A percentile compares a stretch with the other conserved stretches of the same genome.
phyloP scores from a whole-genome alignment of 2,329 filamentous ascomycete genomes.

The Apiospora rasikravindrae region DNA sequence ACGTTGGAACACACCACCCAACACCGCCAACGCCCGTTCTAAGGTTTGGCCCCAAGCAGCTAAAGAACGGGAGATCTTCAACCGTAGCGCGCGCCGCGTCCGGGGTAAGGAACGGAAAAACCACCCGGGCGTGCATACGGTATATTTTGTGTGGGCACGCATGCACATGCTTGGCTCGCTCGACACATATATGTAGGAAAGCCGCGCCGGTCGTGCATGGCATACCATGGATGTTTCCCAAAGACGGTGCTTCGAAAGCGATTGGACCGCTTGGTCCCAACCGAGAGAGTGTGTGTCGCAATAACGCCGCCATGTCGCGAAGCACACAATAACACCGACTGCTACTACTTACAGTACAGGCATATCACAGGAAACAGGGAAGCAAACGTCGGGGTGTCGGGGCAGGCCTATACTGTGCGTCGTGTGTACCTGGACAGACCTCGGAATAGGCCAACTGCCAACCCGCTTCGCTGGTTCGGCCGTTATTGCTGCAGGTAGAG shows the following conservation, averaged over 20 bases:
- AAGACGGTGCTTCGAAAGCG: neutral
- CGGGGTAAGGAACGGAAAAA: constrained; percentile 14
- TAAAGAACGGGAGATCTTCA: constrained; percentile 12
- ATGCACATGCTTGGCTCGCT: neutral
- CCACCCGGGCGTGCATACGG: neutral
- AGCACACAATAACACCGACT: neutral
- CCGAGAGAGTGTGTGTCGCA: neutral
- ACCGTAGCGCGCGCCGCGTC: neutral
- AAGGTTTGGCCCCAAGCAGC: neutral
- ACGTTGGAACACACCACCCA: constrained; percentile 13
- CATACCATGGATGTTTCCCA: neutral
- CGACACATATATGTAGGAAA: neutral
- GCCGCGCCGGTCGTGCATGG: neutral
- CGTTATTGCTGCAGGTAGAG: constrained; percentile 9
- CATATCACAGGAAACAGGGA: neutral
- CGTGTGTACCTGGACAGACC: neutral
- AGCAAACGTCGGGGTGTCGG: neutral
- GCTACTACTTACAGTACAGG: neutral
- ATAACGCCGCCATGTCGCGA: neutral
- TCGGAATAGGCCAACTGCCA: neutral
- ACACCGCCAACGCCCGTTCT: neutral
- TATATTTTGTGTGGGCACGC: neutral
- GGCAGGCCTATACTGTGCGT: neutral
- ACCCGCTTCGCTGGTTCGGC: constrained; percentile 10
- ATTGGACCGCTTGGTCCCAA: constrained; percentile 1